Percentiles rank a stretch among this genome's conserved stretches.
These are phyloP conservation scores for Pseudogymnoascus sp. DNA, from an alignment of 2,329 filamentous ascomycete species.

Conservation along the genomic window DNA sequence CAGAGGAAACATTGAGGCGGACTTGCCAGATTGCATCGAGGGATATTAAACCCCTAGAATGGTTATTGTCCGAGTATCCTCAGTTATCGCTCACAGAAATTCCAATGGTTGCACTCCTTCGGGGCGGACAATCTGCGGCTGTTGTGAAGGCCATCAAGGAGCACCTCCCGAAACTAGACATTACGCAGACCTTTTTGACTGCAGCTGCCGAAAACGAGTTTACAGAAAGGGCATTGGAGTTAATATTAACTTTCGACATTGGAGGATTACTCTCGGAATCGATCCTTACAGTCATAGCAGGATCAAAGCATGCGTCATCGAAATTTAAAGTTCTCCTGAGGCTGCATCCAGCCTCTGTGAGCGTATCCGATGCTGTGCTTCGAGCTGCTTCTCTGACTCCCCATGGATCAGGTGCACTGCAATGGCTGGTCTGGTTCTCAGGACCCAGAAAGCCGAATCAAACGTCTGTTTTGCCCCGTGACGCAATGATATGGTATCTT, in stretches of 20 bases:
- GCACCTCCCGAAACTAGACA: background rate
- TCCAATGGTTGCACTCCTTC: background rate
- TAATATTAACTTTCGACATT: background rate
- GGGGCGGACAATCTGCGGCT: background rate
- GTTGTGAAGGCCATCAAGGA: background rate
- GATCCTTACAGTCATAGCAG: background rate
- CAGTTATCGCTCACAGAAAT: background rate
- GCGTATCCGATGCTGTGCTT: background rate
- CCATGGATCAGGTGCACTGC: background rate
- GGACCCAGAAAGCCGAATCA: background rate
- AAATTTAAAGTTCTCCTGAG: background rate
- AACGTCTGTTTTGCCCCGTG: background rate
- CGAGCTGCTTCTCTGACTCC: background rate
- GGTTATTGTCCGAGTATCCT: background rate
- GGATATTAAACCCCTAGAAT: background rate
- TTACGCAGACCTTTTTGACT: background rate
- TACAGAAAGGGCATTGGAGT: background rate
- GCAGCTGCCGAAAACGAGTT: background rate
- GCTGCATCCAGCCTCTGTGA: background rate
- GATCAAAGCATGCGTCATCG: background rate
- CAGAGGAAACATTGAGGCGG: background rate
- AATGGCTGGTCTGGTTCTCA: background rate
- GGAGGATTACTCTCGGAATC: background rate
- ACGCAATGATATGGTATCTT: background rate
- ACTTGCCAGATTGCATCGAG: background rate